Conservation (phyloP, 75 land plant genomes). For the Sequoiadendron giganteum region DNA sequence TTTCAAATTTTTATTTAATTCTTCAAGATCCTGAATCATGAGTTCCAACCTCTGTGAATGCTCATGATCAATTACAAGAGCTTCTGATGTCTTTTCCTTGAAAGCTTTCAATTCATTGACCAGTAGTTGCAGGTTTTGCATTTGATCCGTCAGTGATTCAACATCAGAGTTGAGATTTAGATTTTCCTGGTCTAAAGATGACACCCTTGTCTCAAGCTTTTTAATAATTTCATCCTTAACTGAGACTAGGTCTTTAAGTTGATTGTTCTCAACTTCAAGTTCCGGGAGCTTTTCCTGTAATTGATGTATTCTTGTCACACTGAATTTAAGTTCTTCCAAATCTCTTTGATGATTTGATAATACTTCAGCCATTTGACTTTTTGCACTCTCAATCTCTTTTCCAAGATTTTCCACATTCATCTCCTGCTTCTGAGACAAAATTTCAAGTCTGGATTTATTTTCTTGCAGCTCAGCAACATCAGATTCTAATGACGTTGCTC, state of each 20-base stretch:
- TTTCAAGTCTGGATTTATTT: neutral
- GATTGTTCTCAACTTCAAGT: slow-evolving; percentile 3
- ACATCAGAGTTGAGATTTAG: slow-evolving; percentile 6
- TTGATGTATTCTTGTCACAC: neutral
- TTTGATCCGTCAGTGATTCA: neutral
- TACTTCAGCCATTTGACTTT: neutral
- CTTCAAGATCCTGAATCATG: slow-evolving; percentile 2
- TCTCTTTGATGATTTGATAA: neutral
- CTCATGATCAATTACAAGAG: neutral
- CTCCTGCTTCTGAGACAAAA: neutral
- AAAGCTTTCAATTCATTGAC: slow-evolving; percentile 5
- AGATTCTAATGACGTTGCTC: neutral
- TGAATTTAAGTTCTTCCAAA: neutral
- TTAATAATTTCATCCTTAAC: neutral
- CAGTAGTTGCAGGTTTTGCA: neutral
- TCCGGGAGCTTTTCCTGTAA: neutral
- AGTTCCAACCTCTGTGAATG: slow-evolving; percentile 1
- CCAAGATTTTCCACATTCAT: neutral
- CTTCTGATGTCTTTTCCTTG: slow-evolving; percentile 1
- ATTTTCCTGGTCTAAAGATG: slow-evolving; percentile 4
- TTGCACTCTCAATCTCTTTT: neutral
- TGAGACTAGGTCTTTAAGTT: slow-evolving; percentile 8
- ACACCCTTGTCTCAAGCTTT: slow-evolving; percentile 2
- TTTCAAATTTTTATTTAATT: neutral
- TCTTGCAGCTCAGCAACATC: neutral